Percentiles rank a stretch among this genome's conserved stretches.
phyloP scores from a whole-genome alignment of 768 basidiomycete species.

The Paxillus involutus region DNA sequence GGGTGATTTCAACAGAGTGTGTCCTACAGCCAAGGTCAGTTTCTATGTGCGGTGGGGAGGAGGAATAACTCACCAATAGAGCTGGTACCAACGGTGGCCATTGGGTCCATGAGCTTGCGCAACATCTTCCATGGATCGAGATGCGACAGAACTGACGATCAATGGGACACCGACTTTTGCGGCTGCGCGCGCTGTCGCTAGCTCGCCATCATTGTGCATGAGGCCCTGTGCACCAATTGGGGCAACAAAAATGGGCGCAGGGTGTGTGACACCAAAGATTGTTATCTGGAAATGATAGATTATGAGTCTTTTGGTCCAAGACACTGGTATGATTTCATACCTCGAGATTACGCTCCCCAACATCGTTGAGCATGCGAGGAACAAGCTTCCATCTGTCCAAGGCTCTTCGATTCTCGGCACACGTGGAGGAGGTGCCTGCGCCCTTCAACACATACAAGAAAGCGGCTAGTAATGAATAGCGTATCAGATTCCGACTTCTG shows the following conservation, averaged over 20 bases:
- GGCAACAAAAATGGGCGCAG: conserved; percentile 48
- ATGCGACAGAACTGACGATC: conserved; percentile 27
- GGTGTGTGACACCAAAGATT: conserved; percentile 48
- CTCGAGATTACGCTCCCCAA: conserved; percentile 45
- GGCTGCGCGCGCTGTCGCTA: conserved; percentile 45
- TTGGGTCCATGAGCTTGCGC: conserved; percentile 43
- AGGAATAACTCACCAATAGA: conserved; percentile 38
- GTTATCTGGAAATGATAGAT: conserved; percentile 46
- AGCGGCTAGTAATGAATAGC: conserved; percentile 39
- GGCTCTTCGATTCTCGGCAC: conserved; percentile 60
- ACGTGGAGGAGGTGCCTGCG: conserved; percentile 67
- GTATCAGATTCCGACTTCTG: background rate
- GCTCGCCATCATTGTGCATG: conserved; percentile 43
- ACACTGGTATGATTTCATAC: conserved; percentile 30
- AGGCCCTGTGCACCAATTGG: conserved; percentile 58
- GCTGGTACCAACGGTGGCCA: conserved; percentile 49
- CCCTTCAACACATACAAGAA: conserved; percentile 71
- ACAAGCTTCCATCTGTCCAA: conserved; percentile 56
- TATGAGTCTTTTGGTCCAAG: background rate
- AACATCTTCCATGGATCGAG: conserved; percentile 50
- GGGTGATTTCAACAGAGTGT: conserved; percentile 34
- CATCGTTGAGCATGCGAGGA: conserved; percentile 56
- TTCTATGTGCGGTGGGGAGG: background rate
- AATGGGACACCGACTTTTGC: conserved; percentile 45
- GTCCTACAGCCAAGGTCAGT: conserved; percentile 31